phyloP scores from a whole-genome alignment of 2,329 filamentous ascomycete genomes.

The Phialophora chinensis region DNA sequence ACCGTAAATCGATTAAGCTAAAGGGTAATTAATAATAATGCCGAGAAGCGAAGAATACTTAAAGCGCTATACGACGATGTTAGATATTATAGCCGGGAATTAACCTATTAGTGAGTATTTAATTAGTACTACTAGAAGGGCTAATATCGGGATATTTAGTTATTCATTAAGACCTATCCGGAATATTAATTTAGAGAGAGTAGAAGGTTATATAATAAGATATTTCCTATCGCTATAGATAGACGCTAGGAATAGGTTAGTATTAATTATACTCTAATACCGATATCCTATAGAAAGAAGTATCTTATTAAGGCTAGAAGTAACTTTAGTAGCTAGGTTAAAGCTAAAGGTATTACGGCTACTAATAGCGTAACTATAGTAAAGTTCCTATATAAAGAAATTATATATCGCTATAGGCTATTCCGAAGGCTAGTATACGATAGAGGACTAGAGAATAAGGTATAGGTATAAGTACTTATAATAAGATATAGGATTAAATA shows the following conservation, averaged over 20 bases:
- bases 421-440: slow-evolving; percentile 1
- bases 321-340: not conserved
- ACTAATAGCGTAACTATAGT: not conserved
- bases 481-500: not conserved
- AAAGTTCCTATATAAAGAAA: too few relatives aligned
- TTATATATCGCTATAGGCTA: not conserved
- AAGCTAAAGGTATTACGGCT: not conserved
- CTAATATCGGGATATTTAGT: not conserved
- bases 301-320: slow-evolving; percentile 6
- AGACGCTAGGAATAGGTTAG: not conserved
- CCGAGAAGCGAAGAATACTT: not conserved
- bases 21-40: not conserved
- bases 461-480: not conserved
- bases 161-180: not conserved
- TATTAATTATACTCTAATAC: not conserved
- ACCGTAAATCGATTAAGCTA: not conserved
- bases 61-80: not conserved
- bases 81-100: not conserved
- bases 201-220: slow-evolving; percentile 7
- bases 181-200: slow-evolving; percentile 1
- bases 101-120: not conserved
- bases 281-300: not conserved
- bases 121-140: not conserved
- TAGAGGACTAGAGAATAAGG: slow-evolving; percentile 1
- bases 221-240: not conserved